Conservation (phyloP, 306 rosid species). For the Mimosa pudica region DNA sequence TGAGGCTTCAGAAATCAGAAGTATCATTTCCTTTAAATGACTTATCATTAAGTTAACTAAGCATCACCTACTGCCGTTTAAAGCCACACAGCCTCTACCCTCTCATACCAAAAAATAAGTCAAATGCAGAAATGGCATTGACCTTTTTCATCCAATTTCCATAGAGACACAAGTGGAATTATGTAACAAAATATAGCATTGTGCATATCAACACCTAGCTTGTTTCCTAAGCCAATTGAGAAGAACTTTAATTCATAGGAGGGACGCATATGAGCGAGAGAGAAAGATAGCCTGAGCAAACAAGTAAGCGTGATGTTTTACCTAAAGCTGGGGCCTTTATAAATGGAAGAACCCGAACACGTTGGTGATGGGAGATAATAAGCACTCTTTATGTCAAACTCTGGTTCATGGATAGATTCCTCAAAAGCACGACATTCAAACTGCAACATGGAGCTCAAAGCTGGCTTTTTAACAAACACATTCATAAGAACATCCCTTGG, state of each 20-base stretch:
- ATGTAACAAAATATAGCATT: neutral
- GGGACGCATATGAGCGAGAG: neutral
- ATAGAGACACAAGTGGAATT: neutral
- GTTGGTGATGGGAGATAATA: constrained; percentile 50
- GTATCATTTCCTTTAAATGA: neutral
- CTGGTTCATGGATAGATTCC: constrained; percentile 31
- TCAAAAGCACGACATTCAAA: constrained; percentile 63
- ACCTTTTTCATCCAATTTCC: neutral
- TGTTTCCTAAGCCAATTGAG: constrained; percentile 6
- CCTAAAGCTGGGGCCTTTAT: constrained; percentile 51
- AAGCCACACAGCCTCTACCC: neutral
- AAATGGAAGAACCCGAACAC: constrained; percentile 33
- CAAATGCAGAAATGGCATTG: neutral
- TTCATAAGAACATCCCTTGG: constrained; percentile 68
- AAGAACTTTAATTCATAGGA: neutral
- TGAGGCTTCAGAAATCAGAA: neutral
- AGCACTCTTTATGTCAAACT: constrained; percentile 49
- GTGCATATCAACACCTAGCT: neutral
- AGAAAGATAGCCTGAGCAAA: neutral
- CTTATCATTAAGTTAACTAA: neutral
- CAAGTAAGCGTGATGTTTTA: neutral
- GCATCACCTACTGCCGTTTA: neutral
- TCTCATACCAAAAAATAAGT: neutral
- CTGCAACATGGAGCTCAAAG: constrained; percentile 62
- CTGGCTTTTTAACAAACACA: constrained; percentile 72